phyloP scores from a whole-genome alignment of 2,329 filamentous ascomycete species.

The Phaeomoniella chlamydospora region DNA sequence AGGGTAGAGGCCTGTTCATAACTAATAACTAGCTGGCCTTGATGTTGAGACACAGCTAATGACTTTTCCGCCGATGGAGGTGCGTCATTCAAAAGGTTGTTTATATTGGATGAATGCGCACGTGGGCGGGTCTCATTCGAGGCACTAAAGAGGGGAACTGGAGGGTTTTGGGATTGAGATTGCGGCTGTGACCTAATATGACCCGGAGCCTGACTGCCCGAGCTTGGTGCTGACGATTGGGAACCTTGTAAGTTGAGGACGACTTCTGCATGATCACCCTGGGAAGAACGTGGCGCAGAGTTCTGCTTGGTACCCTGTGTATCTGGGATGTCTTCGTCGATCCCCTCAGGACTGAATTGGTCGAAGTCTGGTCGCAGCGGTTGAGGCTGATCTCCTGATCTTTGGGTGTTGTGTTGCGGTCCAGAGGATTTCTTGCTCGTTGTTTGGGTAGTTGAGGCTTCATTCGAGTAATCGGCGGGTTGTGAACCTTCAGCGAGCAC shows the following conservation, averaged over 20 bases:
- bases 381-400: neutral
- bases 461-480: constrained; percentile 55
- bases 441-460: constrained; percentile 75
- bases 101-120: constrained; percentile 2
- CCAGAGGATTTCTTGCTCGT: constrained; percentile 62
- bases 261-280: constrained; percentile 3
- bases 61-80: constrained; percentile 15
- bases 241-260: constrained; percentile 14
- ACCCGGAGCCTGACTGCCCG: neutral
- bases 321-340: constrained; percentile 39
- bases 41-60: neutral
- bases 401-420: constrained; percentile 54
- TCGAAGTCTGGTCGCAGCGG: neutral
- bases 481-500: constrained; percentile 44
- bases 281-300: neutral
- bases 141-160: constrained; percentile 5
- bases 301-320: constrained; percentile 35
- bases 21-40: constrained; percentile 23
- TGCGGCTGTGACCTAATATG: constrained; percentile 3
- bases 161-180: constrained; percentile 1
- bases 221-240: constrained; percentile 1
- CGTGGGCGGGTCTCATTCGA: constrained; percentile 1
- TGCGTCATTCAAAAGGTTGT: constrained; percentile 4
- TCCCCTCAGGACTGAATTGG: neutral
- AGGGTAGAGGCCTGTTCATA: constrained; percentile 40